Base-by-base conservation (phyloP, 495 filamentous ascomycete genomes). In the Penicillium maclennaniae region DNA sequence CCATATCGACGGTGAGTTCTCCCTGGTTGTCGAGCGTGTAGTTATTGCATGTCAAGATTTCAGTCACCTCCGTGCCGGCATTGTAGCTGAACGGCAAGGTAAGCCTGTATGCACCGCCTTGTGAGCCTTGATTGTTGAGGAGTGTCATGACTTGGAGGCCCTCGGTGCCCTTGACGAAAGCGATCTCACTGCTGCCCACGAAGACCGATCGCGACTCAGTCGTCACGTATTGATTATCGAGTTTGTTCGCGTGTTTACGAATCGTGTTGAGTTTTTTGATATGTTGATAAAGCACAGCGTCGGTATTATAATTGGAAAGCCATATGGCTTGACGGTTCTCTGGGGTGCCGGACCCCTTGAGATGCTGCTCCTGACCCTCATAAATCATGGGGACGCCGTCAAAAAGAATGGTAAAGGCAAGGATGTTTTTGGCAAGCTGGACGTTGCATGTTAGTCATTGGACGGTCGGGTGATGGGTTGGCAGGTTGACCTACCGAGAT, bases 311-410 rank as follows among this genome's bases (percentile, higher is more conserved):
- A 7, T 69, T 68, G 27, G 81, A 81, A 16, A 80, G 72, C 89
- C 89, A 93, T 39, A 90, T 60, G 27, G 88, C 86, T 66, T 91
- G 87, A 40, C 89, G 84, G 64, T 91, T 87, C 28, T 67, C 54
- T 0, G 87, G 87, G 34, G 82, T 80, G 44, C 48, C 69, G 10
- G 69, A 62, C 44, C 87, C 87, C 6, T 67, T 60, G 62, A 83
- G 85, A 45, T 82, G 80, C 52, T 92, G 87, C 64, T 92, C 88
- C 63, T 90, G 86, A 16, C 88, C 88, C 55, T 79, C 71, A 57
- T 87, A 87, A 45, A 77, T 74, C 62, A 85, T 81, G 0, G 83
- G 83, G 23, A 85, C 77, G 26, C 82, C 83, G 49, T 89, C 87
- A 27, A 75, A 78, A 31, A 92, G 79, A 23, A 92, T 77, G 16